phyloP scores from a whole-genome alignment of 345 rosid genomes.

The Rhodamnia argentea region DNA sequence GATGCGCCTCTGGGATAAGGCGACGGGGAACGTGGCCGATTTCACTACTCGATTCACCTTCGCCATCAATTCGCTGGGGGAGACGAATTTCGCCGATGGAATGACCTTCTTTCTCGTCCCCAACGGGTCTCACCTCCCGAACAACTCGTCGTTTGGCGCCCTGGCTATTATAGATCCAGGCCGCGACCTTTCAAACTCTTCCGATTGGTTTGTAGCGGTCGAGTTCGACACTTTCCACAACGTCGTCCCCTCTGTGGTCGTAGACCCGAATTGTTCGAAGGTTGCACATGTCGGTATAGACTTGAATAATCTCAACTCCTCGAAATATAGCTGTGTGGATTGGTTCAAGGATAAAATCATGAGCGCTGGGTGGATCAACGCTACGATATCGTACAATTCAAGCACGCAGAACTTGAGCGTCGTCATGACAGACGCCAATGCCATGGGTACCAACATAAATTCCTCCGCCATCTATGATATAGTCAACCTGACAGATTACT shows the following conservation, averaged over 20 bases:
- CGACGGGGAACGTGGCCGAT: background rate
- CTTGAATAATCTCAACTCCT: background rate
- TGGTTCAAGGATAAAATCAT: background rate
- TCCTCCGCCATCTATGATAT: background rate
- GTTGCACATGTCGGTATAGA: slow-evolving; percentile 6
- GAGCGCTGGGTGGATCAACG: background rate
- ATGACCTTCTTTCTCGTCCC: slow-evolving; percentile 9
- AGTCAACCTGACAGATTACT: background rate
- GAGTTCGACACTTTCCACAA: slow-evolving; percentile 4
- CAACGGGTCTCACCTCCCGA: background rate
- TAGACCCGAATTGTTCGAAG: background rate
- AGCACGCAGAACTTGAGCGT: background rate
- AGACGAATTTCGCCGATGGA: background rate
- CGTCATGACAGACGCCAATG: background rate
- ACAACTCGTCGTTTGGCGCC: background rate
- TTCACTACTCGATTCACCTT: slow-evolving; percentile 13
- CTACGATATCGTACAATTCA: background rate
- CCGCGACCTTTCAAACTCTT: background rate
- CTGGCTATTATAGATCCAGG: background rate
- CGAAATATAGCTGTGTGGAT: background rate
- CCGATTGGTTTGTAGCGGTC: slow-evolving; percentile 4
- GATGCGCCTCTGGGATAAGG: slow-evolving; percentile 1
- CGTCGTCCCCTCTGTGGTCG: background rate
- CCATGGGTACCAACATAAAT: background rate
- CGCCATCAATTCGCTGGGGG: background rate